Evolutionary conservation across 768 basidiomycete genomes (phyloP), one percentile per base, ranked within the genome.

Genomic region (Pleurotus cornucopiae): DNA sequence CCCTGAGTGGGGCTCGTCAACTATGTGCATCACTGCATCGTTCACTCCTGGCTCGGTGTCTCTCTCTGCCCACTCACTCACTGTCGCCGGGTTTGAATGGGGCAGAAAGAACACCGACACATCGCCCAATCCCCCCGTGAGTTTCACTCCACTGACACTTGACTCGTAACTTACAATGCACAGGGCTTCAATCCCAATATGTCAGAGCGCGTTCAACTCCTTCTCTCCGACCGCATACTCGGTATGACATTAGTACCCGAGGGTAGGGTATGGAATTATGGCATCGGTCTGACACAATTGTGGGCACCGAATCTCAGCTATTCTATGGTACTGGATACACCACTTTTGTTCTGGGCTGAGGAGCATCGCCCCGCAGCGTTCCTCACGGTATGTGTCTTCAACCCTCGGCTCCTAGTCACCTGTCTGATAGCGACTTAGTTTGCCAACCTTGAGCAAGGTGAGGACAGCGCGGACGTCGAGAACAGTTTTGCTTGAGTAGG

Each of bases 31-130:
- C 61, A 90, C 95, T 2, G 87, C 89, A 23, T 94, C 97, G 20
- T 99, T 99, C 75, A 98, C 97, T 2, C 97, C 97, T 2, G 97
- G 97, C 55, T 98, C 95, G 3, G 94, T 98, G 25, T 98, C 95
- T 18, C 74, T 99, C 41, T 94, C 94, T 21, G 89, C 96, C 0
- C 95, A 98, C 75, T 90, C 86, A 30, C 74, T 98, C 49, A 88
- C 89, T 4, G 86, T 96, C 6, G 84, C 89, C 58, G 97, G 96
- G 13, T 98, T 98, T 67, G 97, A 99, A 66, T 98, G 95, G 95
- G 96, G 95, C 41, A 78, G 96, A 63, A 98, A 97, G 76, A 96
- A 95, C 62, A 74, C 79, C 62, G 94, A 95, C 64, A 90, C 83
- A 43, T 89, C 91, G 38, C 79, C 83, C 38, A 93, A 91, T 67